These are phyloP conservation scores for Veloporphyrellus conicus DNA, from an alignment of 1,284 basidiomycete genomes.

Conservation along the genomic window DNA sequence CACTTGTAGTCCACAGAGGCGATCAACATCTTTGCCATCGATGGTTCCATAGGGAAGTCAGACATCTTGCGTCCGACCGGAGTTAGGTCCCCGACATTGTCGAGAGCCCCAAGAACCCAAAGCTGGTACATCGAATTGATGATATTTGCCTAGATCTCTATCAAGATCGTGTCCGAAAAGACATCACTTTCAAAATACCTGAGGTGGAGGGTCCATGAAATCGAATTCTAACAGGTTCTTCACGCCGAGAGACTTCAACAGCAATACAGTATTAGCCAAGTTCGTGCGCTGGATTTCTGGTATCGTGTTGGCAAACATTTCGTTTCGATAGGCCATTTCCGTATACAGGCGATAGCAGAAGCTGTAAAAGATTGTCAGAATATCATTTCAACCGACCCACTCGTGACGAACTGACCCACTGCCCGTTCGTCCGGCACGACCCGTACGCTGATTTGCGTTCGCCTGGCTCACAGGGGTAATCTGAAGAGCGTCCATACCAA, in stretches of 20 bases:
- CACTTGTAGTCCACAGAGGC: constrained; percentile 91
- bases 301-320: constrained; percentile 89
- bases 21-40: constrained; percentile 98
- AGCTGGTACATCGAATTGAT: constrained; percentile 99
- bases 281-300: constrained; percentile 99
- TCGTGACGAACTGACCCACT: constrained; percentile 60
- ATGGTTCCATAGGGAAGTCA: constrained; percentile 97
- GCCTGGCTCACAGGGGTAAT: constrained; percentile 99
- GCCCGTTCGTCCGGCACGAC: constrained; percentile 94
- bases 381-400: neutral
- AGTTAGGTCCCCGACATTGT: constrained; percentile 97
- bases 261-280: constrained; percentile 90
- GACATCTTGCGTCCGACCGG: constrained; percentile 93
- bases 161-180: constrained; percentile 42
- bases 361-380: constrained; percentile 38
- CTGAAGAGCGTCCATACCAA: constrained; percentile 98
- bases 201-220: constrained; percentile 98
- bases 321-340: constrained; percentile 85
- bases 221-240: constrained; percentile 97
- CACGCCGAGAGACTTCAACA: constrained; percentile 94
- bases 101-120: constrained; percentile 96
- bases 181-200: constrained; percentile 52
- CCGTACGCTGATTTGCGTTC: constrained; percentile 92
- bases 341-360: constrained; percentile 91
- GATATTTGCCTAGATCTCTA: constrained; percentile 69